phyloP scores from a whole-genome alignment of 176 grass and related monocot species.

The Zoysia japonica region DNA sequence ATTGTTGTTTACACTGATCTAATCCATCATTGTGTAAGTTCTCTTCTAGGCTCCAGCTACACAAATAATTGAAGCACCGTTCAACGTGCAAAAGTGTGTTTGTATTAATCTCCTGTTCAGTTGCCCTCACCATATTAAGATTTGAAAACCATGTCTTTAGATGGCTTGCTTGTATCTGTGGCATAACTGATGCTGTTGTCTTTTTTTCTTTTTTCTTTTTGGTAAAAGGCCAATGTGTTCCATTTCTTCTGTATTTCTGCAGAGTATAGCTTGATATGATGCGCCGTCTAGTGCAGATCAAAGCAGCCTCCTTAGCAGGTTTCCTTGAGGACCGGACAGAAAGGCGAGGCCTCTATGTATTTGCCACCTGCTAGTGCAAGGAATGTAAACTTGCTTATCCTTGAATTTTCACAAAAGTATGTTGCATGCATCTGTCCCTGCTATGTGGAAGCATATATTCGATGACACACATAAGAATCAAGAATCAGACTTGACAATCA shows the following conservation, averaged over 20 bases:
- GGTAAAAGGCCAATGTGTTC: conserved; percentile 21
- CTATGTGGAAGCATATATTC: not conserved
- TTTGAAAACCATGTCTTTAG: not conserved
- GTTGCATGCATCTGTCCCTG: not conserved
- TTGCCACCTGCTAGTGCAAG: conserved; percentile 6
- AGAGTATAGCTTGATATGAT: conserved; percentile 26
- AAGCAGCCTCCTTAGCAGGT: conserved; percentile 29
- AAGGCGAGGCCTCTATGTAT: conserved; percentile 8
- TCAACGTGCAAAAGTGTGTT: conserved; percentile 2
- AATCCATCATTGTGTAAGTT: not conserved
- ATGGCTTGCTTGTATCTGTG: conserved; percentile 8
- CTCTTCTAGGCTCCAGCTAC: not conserved
- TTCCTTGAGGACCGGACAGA: not conserved
- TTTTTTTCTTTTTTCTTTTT: not conserved
- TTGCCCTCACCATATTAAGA: not conserved
- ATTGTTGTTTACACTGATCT: not conserved
- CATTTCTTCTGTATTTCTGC: conserved; percentile 6
- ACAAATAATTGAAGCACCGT: not conserved
- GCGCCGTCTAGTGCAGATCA: conserved; percentile 10
- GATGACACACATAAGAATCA: not conserved
- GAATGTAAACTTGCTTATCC: conserved; percentile 18
- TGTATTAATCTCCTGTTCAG: not conserved
- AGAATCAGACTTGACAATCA: not conserved
- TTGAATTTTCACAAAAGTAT: not conserved
- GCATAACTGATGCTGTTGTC: not conserved